Conservation (phyloP, 1,139 yeast species). For the Sugiyamaella grinbergsii region DNA sequence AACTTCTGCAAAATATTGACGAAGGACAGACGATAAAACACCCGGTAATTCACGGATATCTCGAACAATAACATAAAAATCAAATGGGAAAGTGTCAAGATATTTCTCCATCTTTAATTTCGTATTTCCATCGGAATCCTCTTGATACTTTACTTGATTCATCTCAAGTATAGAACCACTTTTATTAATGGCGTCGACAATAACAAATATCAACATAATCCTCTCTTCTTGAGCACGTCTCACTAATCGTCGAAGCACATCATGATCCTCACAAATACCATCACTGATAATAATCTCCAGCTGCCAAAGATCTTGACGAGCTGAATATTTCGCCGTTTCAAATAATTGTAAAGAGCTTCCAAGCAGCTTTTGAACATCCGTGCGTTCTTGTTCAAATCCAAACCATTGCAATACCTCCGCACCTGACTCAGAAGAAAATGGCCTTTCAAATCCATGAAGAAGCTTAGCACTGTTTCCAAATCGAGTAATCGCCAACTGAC, state of each 20-base stretch:
- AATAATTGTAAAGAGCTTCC: constrained; percentile 72
- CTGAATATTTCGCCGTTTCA: constrained; percentile 56
- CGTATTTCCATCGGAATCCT: constrained; percentile 70
- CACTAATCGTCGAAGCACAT: constrained; percentile 73
- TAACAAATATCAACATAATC: constrained; percentile 93
- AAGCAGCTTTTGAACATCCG: constrained; percentile 79
- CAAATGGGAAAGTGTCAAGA: constrained; percentile 94
- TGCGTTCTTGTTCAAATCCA: constrained; percentile 83
- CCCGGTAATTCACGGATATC: constrained; percentile 88
- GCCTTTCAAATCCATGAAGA: constrained; percentile 87
- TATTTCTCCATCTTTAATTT: constrained; percentile 78
- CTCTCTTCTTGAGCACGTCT: constrained; percentile 90
- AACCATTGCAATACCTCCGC: constrained; percentile 84
- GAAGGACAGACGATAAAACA: constrained; percentile 81
- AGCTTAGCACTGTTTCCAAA: constrained; percentile 85
- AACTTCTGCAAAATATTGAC: constrained; percentile 86
- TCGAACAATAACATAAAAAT: constrained; percentile 90
- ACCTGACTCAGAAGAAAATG: constrained; percentile 82
- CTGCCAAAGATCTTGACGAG: constrained; percentile 75
- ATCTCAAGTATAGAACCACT: constrained; percentile 89
- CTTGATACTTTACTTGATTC: constrained; percentile 84
- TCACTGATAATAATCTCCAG: constrained; percentile 89
- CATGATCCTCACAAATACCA: constrained; percentile 97
- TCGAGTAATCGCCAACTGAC: constrained; percentile 85
- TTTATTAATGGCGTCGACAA: constrained; percentile 85